A percentile compares a stretch with the other conserved stretches of the same genome.
Evolutionary conservation across 2,329 filamentous ascomycete species (phyloP).

Genomic region (Chaetomiaceae sp.): DNA sequence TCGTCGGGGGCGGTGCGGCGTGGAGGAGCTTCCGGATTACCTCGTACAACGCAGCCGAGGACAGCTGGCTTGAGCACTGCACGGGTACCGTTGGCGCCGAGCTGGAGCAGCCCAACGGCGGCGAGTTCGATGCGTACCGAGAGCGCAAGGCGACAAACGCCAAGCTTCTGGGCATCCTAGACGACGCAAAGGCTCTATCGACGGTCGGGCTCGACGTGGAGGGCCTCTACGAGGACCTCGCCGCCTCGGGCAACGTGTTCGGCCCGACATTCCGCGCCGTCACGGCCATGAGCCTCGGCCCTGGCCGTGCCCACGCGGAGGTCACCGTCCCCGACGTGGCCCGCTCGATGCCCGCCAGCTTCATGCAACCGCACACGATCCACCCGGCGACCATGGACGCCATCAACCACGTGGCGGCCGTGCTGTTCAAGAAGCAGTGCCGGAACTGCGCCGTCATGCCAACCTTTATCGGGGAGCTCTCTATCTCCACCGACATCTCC

Average conservation of each 20-base stretch:
- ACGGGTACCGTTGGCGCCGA: not conserved
- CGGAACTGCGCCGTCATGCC: not conserved
- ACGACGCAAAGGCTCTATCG: not conserved
- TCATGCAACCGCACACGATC: slow-evolving; percentile 5
- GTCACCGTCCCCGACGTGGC: slow-evolving; percentile 6
- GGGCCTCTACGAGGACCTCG: not conserved
- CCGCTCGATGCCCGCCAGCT: slow-evolving; percentile 2
- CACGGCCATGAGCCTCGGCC: not conserved
- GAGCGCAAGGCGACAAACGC: not conserved
- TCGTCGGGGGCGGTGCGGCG: no score
- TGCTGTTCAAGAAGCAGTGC: not conserved
- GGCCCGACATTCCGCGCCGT: not conserved
- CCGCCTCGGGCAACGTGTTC: not conserved
- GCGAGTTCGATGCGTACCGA: not conserved
- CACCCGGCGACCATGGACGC: slow-evolving; percentile 9
- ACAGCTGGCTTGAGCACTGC: not conserved
- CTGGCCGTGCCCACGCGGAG: not conserved
- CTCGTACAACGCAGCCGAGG: no score
- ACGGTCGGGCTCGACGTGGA: not conserved
- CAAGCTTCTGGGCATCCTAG: not conserved
- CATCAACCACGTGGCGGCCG: slow-evolving; percentile 5
- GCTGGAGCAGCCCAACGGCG: not conserved
- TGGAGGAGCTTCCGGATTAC: no score
- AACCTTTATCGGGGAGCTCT: not conserved
- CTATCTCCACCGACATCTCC: not conserved